phyloP scores from a whole-genome alignment of 202 grass and related monocot genomes.

The Musa balbisiana region DNA sequence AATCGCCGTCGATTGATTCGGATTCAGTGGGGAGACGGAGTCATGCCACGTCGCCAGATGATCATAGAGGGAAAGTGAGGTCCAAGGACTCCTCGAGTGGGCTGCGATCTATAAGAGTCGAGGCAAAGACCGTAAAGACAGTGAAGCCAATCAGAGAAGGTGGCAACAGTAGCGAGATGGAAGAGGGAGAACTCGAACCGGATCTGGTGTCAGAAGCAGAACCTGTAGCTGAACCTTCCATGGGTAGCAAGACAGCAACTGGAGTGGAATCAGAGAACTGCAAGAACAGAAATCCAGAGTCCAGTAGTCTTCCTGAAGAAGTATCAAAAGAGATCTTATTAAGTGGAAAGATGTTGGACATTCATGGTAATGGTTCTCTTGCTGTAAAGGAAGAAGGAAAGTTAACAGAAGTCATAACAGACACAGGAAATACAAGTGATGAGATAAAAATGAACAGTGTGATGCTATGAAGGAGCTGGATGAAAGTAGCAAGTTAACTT shows the following conservation, averaged over 20 bases:
- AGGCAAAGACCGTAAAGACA: constrained; percentile 33
- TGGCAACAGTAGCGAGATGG: constrained; percentile 43
- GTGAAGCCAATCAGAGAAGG: constrained; percentile 35
- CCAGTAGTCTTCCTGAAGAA: neutral
- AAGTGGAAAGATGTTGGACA: neutral
- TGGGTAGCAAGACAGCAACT: constrained; percentile 22
- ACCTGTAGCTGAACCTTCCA: constrained; percentile 6
- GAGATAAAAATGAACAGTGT: neutral
- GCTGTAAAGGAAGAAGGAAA: neutral
- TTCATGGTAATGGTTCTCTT: neutral
- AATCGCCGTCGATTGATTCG: constrained; percentile 27
- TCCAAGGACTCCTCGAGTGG: constrained; percentile 19
- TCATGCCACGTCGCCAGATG: constrained; percentile 9
- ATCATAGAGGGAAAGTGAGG: constrained; percentile 18
- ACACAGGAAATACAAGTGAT: neutral
- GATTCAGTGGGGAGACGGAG: constrained; percentile 13
- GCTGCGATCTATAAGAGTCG: constrained; percentile 32
- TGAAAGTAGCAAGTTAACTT: neutral
- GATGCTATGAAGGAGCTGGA: neutral
- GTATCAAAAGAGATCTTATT: constrained; percentile 16
- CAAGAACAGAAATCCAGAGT: constrained; percentile 25
- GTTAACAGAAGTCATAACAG: neutral
- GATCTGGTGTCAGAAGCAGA: constrained; percentile 35
- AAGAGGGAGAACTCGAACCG: constrained; percentile 83
- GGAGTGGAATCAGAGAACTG: constrained; percentile 20